Evolutionary conservation across 768 basidiomycete species (phyloP), one percentile per base, ranked within the genome.

Genomic region (Mycena venus): DNA sequence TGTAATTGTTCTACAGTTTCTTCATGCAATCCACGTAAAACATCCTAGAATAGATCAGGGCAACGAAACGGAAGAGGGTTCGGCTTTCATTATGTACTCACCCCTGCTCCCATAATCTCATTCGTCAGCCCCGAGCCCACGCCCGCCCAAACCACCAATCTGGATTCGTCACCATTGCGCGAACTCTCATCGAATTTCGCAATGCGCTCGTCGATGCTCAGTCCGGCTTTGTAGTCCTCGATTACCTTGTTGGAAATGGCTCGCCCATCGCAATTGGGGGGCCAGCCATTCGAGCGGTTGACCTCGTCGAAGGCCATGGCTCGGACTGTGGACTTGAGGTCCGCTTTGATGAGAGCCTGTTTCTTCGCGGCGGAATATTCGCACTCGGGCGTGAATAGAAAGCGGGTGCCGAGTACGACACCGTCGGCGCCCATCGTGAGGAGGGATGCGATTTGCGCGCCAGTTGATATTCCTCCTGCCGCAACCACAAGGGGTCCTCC

Each of bases 391-490:
- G 89, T 87, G 74, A 86, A 83, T 29, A 88, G 81, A 79, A 90
- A 86, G 0, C 88, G 47, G 8, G 90, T 90, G 7, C 90, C 90
- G 4, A 85, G 69, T 12, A 88, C 85, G 15, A 82, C 87, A 4
- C 86, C 90, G 11, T 84, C 74, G 4, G 88, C 88, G n/a, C 89
- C 89, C 56, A 86, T 80, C 0, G 84, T 79, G 44, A 91, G 83
- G 32, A 86, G 71, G 2, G 84, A 73, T 0, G 88, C 85, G 65
- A 88, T 80, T 60, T 90, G 87, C 0, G 82, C 73, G 29, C 89
- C 88, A 19, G 82, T 86, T 8, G 85, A 80, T 56, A 91, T 78
- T 0, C 89, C 90, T 15, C 90, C 90, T 0, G 90, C 89, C 8
- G 86, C 89, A 21, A 90, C 74, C 42, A 90, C 74, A 19, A 83